A percentile compares a stretch with the other conserved stretches of the same genome.
These are phyloP conservation scores for Saccharomycopsis selenospora DNA, from an alignment of 805 yeast species.

Conservation along the genomic window DNA sequence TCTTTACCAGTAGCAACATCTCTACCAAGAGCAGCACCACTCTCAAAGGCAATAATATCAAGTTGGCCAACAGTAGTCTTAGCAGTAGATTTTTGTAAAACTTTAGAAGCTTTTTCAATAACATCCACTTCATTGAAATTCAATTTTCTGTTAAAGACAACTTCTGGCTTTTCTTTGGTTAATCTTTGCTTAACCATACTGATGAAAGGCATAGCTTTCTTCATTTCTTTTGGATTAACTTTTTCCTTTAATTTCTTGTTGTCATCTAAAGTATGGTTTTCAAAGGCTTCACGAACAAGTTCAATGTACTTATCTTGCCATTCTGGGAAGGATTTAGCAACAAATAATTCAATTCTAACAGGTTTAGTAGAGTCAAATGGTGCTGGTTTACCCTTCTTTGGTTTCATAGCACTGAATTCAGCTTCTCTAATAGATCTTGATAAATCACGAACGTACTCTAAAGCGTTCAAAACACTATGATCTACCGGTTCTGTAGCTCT, in stretches of 20 bases:
- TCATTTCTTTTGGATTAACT: constrained; percentile 78
- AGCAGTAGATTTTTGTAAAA: constrained; percentile 59
- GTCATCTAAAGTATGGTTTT: constrained; percentile 54
- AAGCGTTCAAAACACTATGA: constrained; percentile 52
- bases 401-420: constrained; percentile 76
- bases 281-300: constrained; percentile 71
- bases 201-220: constrained; percentile 97
- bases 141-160: constrained; percentile 85
- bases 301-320: constrained; percentile 83
- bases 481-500: constrained; percentile 62
- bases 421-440: constrained; percentile 87
- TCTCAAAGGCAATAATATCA: constrained; percentile 53
- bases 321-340: constrained; percentile 82
- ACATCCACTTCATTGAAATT: constrained; percentile 71
- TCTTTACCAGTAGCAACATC: constrained; percentile 63
- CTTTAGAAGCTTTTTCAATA: constrained; percentile 47
- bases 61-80: constrained; percentile 47
- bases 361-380: constrained; percentile 70
- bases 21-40: constrained; percentile 55
- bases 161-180: constrained; percentile 56
- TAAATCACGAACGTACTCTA: constrained; percentile 71
- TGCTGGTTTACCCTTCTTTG: constrained; percentile 77
- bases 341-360: constrained; percentile 60
- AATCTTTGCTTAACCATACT: constrained; percentile 79
- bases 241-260: constrained; percentile 54